Base-by-base conservation (phyloP, 176 grass and related monocot genomes). In the Canna indica region DNA sequence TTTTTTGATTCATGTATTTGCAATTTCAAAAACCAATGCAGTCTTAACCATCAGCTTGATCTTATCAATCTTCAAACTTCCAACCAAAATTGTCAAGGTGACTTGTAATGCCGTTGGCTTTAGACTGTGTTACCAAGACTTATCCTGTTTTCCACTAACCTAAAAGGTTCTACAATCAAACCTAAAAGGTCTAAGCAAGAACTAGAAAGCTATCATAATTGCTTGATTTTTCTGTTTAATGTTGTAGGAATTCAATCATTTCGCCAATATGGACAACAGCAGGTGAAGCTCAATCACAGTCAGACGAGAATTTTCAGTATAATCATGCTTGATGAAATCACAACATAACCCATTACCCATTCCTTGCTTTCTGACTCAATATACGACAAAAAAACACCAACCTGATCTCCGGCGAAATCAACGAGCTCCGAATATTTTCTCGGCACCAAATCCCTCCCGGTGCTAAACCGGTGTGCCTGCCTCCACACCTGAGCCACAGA, bases 321-420 rank as follows among this genome's bases (percentile, higher is more conserved):
- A 66, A 38, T 10, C 18, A 39, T 66, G 20, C 7, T 24, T 12
- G 33, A 17, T 24, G 9, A 38, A 18, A 33, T 20, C 27, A 63
- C 4, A 18, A 28, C 53, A 58, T 58, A 0, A 26, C 10, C 2
- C 22, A 58, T 58, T 10, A 26, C 10, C 2, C 22, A 58, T 58
- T 58, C 53, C 53, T 24, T 58, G 24, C 14, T 32, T 33, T 32
- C 27, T 16, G 28, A 62, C 2, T 17, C 3, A 62, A 62, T 14
- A 4, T 5, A 32, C 9, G 17, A 11, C 1, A 73, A 36, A 10
- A 77, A 46, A 81, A 30, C 45, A 78, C 87, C 75, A 24, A 78
- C 92, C 92, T 96, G 92, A 85, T 96, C 92, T 42, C 83, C 83
- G 0, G 60, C 57, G 75, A 96, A 96, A 85, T 87, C 88, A 27